Base-by-base conservation (phyloP, 148 eudicot species). In the Camellia lanceoleosa region DNA sequence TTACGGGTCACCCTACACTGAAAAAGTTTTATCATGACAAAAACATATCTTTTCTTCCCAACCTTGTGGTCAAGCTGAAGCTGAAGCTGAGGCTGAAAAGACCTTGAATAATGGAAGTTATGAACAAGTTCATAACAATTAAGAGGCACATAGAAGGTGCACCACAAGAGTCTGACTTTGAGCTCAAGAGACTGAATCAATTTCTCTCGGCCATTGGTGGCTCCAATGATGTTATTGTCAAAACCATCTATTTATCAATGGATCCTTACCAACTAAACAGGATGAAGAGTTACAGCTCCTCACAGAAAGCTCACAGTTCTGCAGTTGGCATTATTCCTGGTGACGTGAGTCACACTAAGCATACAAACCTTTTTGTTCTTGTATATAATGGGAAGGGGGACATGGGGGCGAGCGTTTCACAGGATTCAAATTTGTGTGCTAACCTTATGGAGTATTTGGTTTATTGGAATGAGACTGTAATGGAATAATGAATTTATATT, bases 191-290 rank as follows among this genome's bases (percentile, higher is more conserved):
- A 7, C 41, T 12, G 66, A 74, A 59, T 6, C 65, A 41, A 47
- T 74, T 74, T 58, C 77, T 30, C 77, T 74, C 9, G 65, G 19
- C 77, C 38, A 0, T 30, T 30, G 38, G 0, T 16, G 77, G 77
- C 5, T 55, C 64, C 1, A 30, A 30, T 38, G 30, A 74, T 55
- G 77, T 74, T 74, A 30, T 74, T 2, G 77, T 74, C 2, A 58
- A 74, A 23, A 55, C 77, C 3, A 7, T 58, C 4, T 74, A 74
- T 56, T 15, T 74, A 4, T 74, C 77, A 0, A 23, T 74, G 13
- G 78, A 75, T 61, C 78, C 78, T 60, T 75, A 75, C 47, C 68
- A 58, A 43, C 11, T 75, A 13, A 60, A 75, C 68, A 52, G 78
- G 13, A 60, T 75, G 78, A 75, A 75, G 63, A 75, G 54, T 9